Conservation (phyloP, 129 eudicot species). For the Ambrosia artemisiifolia region DNA sequence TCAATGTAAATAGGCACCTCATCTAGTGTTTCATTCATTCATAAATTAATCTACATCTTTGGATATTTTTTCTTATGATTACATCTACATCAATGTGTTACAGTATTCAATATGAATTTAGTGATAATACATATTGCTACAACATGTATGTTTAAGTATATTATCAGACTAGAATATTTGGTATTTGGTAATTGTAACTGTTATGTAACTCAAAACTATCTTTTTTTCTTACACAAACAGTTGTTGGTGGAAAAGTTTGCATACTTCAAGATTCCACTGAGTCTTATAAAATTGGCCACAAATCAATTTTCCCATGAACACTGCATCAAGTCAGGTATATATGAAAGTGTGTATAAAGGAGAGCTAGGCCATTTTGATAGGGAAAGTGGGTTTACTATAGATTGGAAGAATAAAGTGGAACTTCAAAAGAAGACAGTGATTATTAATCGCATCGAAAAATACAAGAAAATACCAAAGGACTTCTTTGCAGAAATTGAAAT, state of each 20-base stretch:
- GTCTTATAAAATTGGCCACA: neutral
- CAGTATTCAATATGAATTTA: too few species aligned
- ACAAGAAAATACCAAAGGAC: neutral
- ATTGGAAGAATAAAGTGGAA: neutral
- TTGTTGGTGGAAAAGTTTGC: neutral
- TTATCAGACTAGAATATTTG: too few species aligned
- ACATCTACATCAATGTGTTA: too few species aligned
- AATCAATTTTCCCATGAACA: neutral
- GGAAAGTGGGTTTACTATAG: neutral
- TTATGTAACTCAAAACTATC: too few species aligned
- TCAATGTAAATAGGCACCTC: too few species aligned
- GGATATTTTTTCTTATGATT: too few species aligned
- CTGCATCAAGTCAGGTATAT: neutral
- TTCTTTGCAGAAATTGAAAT: neutral
- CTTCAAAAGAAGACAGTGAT: neutral
- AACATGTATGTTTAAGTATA: too few species aligned
- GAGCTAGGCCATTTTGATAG: neutral
- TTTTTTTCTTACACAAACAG: neutral
- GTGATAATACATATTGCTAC: too few species aligned
- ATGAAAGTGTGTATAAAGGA: neutral
- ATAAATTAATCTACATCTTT: too few species aligned
- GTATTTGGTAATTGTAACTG: too few species aligned
- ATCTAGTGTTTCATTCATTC: too few species aligned
- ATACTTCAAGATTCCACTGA: conserved; percentile 9
- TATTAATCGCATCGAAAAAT: neutral